phyloP scores from a whole-genome alignment of 164 flowering plant genomes.

The Santalum album region DNA sequence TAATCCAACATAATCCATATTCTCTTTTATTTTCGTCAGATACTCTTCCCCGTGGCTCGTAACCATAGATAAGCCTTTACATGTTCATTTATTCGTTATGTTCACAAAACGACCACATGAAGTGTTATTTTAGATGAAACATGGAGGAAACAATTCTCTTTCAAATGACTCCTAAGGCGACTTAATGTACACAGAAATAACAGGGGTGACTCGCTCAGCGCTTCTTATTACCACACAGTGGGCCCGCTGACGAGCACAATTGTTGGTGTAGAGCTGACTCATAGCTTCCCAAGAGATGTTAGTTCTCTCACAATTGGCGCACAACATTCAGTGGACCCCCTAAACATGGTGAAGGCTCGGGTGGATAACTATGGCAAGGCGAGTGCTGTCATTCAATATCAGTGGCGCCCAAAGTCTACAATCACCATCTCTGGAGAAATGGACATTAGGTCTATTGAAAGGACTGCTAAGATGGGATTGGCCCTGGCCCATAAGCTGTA shows the following conservation, averaged over 20 bases:
- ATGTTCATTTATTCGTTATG: too few relatives aligned
- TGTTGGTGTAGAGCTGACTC: slow-evolving; percentile 35
- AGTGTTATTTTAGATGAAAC: too few relatives aligned
- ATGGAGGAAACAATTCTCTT: too few relatives aligned
- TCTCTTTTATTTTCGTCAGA: too few relatives aligned
- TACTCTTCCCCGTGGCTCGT: too few relatives aligned
- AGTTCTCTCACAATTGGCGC: slow-evolving; percentile 73
- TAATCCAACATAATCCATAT: too few relatives aligned
- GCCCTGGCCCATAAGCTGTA: slow-evolving; percentile 65
- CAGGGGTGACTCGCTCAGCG: slow-evolving; percentile 22
- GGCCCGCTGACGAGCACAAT: slow-evolving; percentile 26
- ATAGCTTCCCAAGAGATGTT: slow-evolving; percentile 27
- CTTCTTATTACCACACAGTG: slow-evolving; percentile 19
- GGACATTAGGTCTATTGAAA: slow-evolving; percentile 68
- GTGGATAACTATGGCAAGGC: slow-evolving; percentile 67
- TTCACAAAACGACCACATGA: too few relatives aligned
- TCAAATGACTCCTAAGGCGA: too few relatives aligned
- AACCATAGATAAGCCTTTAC: too few relatives aligned
- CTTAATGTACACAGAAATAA: slow-evolving; percentile 28
- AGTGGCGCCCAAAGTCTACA: slow-evolving; percentile 72
- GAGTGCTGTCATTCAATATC: slow-evolving; percentile 77
- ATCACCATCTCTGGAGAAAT: slow-evolving; percentile 78
- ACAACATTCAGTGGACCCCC: slow-evolving; percentile 64
- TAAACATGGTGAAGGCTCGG: slow-evolving; percentile 61
- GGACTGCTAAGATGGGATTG: slow-evolving; percentile 76